Percentiles rank a stretch among this genome's conserved stretches.
phyloP scores from a whole-genome alignment of 176 grass and related monocot species.

The Musa troglodytarum region DNA sequence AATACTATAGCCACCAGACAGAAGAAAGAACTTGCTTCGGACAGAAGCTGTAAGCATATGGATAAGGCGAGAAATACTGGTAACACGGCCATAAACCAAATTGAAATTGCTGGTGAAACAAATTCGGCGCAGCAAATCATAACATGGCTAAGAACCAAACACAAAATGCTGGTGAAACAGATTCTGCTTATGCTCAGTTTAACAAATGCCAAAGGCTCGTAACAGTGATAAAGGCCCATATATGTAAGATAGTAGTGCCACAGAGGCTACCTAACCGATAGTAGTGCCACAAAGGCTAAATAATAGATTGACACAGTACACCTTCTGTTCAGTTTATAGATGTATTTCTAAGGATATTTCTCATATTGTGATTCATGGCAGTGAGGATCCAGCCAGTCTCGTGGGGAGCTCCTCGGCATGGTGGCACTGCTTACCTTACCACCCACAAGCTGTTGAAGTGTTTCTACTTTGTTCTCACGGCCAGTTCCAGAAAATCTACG shows the following conservation, averaged over 20 bases:
- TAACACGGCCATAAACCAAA: too few relatives aligned
- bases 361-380: constrained; percentile 78
- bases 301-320: not conserved
- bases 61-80: too few relatives aligned
- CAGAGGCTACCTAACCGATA: not conserved
- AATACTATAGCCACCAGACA: too few relatives aligned
- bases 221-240: too few relatives aligned
- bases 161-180: too few relatives aligned
- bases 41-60: too few relatives aligned
- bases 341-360: constrained; percentile 31
- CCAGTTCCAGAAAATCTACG: constrained; percentile 36
- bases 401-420: constrained; percentile 45
- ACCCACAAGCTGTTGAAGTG: constrained; percentile 43
- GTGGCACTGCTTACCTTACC: constrained; percentile 22
- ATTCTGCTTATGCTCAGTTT: too few relatives aligned
- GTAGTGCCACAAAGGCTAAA: not conserved
- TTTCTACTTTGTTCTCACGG: constrained; percentile 39
- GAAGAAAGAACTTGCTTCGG: too few relatives aligned
- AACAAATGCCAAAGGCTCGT: too few relatives aligned
- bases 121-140: too few relatives aligned
- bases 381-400: constrained; percentile 39
- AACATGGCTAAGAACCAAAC: too few relatives aligned
- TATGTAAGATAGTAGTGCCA: not conserved
- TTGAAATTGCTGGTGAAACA: too few relatives aligned
- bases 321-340: not conserved